A percentile compares a stretch with the other conserved stretches of the same genome.
Evolutionary conservation across 2,329 filamentous ascomycete genomes (phyloP).

Genomic region (Coniochaeta prunicola): DNA sequence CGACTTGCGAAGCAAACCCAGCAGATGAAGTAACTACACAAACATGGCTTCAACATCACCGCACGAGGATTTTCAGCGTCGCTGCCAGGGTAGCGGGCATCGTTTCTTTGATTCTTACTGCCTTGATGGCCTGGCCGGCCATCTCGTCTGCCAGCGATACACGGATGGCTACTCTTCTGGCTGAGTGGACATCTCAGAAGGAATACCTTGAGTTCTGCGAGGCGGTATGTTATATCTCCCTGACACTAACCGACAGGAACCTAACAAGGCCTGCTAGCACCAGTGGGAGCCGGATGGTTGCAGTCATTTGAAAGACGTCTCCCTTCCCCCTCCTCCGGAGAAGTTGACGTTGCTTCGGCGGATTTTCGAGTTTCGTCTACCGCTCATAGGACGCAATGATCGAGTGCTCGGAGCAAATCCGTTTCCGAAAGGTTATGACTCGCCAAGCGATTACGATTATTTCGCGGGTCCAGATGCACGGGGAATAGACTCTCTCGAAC

Average conservation of each 20-base stretch:
- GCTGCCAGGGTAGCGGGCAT: background rate
- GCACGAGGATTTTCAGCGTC: background rate
- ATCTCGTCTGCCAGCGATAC: conserved; percentile 4
- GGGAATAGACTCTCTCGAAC: too few relatives aligned
- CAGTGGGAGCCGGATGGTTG: background rate
- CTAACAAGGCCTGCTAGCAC: background rate
- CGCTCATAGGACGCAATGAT: background rate
- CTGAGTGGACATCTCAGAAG: conserved; percentile 8
- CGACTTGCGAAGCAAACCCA: background rate
- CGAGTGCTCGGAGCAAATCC: too few relatives aligned
- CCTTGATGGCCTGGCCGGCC: conserved; percentile 2
- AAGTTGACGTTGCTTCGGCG: background rate
- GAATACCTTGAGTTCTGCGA: conserved; percentile 8
- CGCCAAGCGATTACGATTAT: too few relatives aligned
- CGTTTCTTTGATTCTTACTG: background rate
- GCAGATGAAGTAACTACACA: background rate
- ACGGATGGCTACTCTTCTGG: conserved; percentile 3
- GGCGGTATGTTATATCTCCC: conserved; percentile 5
- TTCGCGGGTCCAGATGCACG: too few relatives aligned
- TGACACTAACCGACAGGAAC: background rate
- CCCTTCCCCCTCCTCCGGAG: background rate
- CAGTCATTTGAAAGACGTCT: background rate
- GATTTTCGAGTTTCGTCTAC: background rate
- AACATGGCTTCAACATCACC: background rate
- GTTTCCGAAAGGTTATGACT: too few relatives aligned